These are phyloP conservation scores for Xerocomus potaroensis DNA, from an alignment of 768 basidiomycete species.

Conservation along the genomic window DNA sequence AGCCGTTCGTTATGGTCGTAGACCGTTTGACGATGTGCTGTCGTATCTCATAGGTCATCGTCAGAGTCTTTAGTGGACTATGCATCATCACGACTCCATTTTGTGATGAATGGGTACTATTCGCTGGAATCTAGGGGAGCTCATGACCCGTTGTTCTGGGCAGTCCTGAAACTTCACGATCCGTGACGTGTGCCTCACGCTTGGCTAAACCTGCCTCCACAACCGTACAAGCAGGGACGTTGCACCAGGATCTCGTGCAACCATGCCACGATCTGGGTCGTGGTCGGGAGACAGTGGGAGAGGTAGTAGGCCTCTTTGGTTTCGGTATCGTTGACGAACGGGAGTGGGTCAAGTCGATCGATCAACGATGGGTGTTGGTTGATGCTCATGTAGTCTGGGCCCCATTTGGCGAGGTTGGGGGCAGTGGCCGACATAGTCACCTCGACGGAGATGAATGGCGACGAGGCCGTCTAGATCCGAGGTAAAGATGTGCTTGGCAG, in stretches of 20 bases:
- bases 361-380: slow-evolving; percentile 39
- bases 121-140: too few relatives aligned
- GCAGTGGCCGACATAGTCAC: slow-evolving; percentile 59
- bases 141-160: too few relatives aligned
- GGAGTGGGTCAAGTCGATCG: slow-evolving; percentile 38
- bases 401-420: slow-evolving; percentile 44
- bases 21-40: too few relatives aligned
- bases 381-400: slow-evolving; percentile 45
- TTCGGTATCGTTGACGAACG: slow-evolving; percentile 3
- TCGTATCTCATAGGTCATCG: too few relatives aligned
- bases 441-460: slow-evolving; percentile 54
- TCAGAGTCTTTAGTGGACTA: too few relatives aligned
- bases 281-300: slow-evolving; percentile 38
- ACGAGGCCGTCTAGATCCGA: slow-evolving; percentile 38
- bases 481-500: slow-evolving; percentile 18
- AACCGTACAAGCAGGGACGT: too few relatives aligned
- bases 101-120: too few relatives aligned
- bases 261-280: slow-evolving; percentile 41
- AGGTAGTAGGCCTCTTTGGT: slow-evolving; percentile 12
- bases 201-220: too few relatives aligned
- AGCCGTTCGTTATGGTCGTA: too few relatives aligned
- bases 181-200: too few relatives aligned
- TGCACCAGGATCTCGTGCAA: slow-evolving; percentile 35
- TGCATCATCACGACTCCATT: too few relatives aligned
- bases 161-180: too few relatives aligned